Conservation (phyloP, 148 eudicot species). For the Spergularia bocconei region DNA sequence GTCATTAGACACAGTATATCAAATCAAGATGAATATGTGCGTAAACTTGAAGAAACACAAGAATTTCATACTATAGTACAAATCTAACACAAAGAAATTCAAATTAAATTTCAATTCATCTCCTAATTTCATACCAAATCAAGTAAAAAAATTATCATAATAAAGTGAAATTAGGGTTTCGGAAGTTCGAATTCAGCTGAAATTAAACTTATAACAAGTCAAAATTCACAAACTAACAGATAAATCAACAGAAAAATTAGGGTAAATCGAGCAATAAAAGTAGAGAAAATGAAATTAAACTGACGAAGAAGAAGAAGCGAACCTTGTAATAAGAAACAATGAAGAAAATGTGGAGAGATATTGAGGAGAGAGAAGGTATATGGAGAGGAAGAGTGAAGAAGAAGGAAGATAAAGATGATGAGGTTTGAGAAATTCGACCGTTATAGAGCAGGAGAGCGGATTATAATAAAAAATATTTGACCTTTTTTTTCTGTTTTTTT, state of each 20-base stretch:
- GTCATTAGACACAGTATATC: not conserved
- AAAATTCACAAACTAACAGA: not conserved
- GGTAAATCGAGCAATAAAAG: not conserved
- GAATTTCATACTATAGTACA: not conserved
- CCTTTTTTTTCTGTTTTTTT: not conserved
- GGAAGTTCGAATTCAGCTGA: not conserved
- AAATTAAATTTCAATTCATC: not conserved
- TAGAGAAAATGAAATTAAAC: not conserved
- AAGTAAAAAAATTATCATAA: no score
- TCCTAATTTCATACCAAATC: no score
- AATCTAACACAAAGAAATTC: not conserved
- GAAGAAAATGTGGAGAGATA: not conserved
- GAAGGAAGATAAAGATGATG: not conserved
- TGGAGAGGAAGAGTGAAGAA: no score
- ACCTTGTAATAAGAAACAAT: not conserved
- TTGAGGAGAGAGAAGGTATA: not conserved
- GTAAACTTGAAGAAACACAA: not conserved
- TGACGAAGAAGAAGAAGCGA: not conserved
- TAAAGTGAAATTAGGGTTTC: slow-evolving; percentile 7
- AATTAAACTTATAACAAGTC: not conserved
- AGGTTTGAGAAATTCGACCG: slow-evolving; percentile 29
- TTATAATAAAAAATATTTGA: not conserved
- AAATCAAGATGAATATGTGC: not conserved
- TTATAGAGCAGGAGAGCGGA: not conserved
- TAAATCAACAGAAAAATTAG: not conserved